Evolutionary conservation across 768 basidiomycete genomes (phyloP), one percentile per base, ranked within the genome.

Genomic region (Russula sp.): DNA sequence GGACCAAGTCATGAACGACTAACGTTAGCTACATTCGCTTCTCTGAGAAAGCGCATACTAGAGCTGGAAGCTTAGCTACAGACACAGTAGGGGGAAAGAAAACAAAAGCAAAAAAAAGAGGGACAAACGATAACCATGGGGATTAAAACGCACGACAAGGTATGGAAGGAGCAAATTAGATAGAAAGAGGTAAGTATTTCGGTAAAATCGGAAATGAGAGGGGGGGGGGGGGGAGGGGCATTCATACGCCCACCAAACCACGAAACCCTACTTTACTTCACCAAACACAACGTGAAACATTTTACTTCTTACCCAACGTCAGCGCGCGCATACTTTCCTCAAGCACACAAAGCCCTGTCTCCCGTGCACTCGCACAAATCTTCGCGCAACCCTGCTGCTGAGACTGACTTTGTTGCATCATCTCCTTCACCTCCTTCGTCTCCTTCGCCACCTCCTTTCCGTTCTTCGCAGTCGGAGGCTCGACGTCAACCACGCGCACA

Each of bases 401-500:
- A 2, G 42, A 14, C 26, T 51, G 34, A 3, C 6, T 40, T 18
- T 40, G 60, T 14, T 14, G 30, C n/a, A n/a, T 9, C 40, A 48
- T 34, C 48, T 62, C 62, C 42, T 49, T 49, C 24, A 26, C 24
- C 14, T 50, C 26, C 22, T 20, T 46, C 46, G 4, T 18, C n/a
- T 46, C 46, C 46, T 48, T 48, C 9, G n/a, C 46, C 30, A 38
- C 38, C 36, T 64, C 63, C 26, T 44, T 50, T 14, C 30, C 48
- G 9, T 38, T 57, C 59, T 57, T 55, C 40, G 20, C 57, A n/a
- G 65, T 9, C 18, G 57, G 22, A 24, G 74, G 75, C 53, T 90
- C 89, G 64, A 93, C 79, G 73, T 92, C 90, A 69, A 94, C 90
- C 58, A 93, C 83, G 50, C 81, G 78, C 65, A 93, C 78, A 38